phyloP scores from a whole-genome alignment of 2,329 filamentous ascomycete species.

The Colletotrichum limetticola region DNA sequence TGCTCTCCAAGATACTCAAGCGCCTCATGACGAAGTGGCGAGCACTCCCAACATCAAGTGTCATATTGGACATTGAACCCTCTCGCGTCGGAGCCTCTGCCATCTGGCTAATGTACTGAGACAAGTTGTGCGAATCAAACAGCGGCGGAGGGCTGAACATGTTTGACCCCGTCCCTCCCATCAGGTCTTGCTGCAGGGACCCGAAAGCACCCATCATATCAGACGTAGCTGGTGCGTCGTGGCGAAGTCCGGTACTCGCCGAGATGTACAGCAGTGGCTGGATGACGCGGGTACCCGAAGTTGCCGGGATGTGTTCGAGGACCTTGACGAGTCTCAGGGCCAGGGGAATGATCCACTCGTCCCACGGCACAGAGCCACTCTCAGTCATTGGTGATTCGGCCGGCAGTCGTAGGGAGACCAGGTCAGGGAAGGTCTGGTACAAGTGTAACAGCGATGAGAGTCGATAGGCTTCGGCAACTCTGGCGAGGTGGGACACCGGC shows the following conservation, averaged over 20 bases:
- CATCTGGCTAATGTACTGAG: constrained; percentile 32
- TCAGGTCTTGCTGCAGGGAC: constrained; percentile 29
- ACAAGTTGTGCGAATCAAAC: constrained; percentile 16
- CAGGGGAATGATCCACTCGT: constrained; percentile 49
- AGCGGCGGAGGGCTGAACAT: constrained; percentile 15
- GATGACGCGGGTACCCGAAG: constrained; percentile 49
- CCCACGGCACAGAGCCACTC: constrained; percentile 42
- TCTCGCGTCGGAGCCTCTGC: constrained; percentile 30
- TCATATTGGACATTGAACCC: constrained; percentile 36
- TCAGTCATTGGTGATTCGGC: constrained; percentile 28
- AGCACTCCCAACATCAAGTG: constrained; percentile 50
- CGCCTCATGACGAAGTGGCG: constrained; percentile 51
- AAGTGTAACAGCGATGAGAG: constrained; percentile 50
- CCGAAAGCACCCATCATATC: constrained; percentile 23
- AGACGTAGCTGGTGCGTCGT: constrained; percentile 27
- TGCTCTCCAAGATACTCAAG: constrained; percentile 50
- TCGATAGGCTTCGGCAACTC: constrained; percentile 50
- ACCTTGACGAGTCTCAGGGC: constrained; percentile 46
- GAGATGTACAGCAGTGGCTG: constrained; percentile 50
- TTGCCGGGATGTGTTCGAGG: constrained; percentile 46
- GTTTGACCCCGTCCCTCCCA: constrained; percentile 10
- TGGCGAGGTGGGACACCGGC: constrained; percentile 44
- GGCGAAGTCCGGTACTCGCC: constrained; percentile 47
- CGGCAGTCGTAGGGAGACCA: constrained; percentile 44
- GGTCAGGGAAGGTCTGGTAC: constrained; percentile 51